Base-by-base conservation (phyloP, 352 stramenopile species). In the Pythium diclinum region DNA sequence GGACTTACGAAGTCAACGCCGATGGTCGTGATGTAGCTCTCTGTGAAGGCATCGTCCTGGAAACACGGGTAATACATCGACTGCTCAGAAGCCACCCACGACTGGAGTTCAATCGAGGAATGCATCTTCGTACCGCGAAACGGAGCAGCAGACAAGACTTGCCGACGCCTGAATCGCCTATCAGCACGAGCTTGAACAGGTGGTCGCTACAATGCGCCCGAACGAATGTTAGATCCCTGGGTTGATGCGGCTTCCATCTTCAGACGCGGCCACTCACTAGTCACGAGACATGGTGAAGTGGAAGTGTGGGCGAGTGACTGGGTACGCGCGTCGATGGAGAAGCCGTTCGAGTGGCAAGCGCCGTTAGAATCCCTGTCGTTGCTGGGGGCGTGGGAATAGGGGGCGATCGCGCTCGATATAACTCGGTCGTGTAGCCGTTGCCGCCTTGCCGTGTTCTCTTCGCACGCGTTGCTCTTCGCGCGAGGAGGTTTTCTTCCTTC, bases 171-270 rank as follows among this genome's bases (percentile, higher is more conserved):
- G 92, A 98, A 77, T 99, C 97, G 49, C 97, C 97, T 73, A 99
- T 99, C 61, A 99, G 83, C 62, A 99, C 94, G 32, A 99, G 87
- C 79, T 99, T 99, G 76, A 99, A 99, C 49, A 99, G 85, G 74
- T 99, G 86, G 69, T 97, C 91, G 73, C 86, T 95, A 57, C 44
- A 28, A 51, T 51, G 5, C 44, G 14, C 44, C n/a, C n/a, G 8
- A 30, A 7, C 0, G 44, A 30, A n/a, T 25, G n/a, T 51, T 23
- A 51, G 44, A 23, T 9, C 51, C 54, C 6, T 34, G n/a, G 46
- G 16, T 54, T 54, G 9, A 61, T 33, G 9, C 19, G 3, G n/a
- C 42, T 19, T 55, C 19, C 56, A 25, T 54, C 28, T 71, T 34
- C 16, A 63, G 33, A 30, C 30, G 56, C 10, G 36, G 48, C 32